phyloP scores from a whole-genome alignment of 345 rosid species.

The Dipteronia sinensis region DNA sequence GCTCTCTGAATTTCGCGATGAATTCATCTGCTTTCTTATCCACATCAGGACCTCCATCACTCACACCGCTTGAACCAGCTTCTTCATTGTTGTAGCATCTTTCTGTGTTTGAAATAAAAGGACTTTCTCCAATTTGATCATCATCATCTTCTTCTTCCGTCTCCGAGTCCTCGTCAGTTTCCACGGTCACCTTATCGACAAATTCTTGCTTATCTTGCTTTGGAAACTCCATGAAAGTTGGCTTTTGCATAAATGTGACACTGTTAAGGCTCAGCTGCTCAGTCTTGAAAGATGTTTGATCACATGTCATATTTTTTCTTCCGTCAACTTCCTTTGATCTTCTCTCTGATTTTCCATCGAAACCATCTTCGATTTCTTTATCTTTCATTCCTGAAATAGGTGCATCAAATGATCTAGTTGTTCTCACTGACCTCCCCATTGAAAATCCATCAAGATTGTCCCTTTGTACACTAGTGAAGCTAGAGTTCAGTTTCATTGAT shows the following conservation, averaged over 20 bases:
- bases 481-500: constrained; percentile 28
- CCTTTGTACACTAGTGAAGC: constrained; percentile 12
- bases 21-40: constrained; percentile 96
- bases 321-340: constrained; percentile 5
- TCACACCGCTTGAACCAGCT: constrained; percentile 25
- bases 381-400: constrained; percentile 15
- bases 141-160: constrained; percentile 34
- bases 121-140: constrained; percentile 20
- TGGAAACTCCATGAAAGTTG: constrained; percentile 37
- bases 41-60: constrained; percentile 73
- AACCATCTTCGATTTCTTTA: constrained; percentile 19
- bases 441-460: constrained; percentile 17
- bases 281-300: constrained; percentile 28
- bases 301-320: constrained; percentile 19
- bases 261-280: constrained; percentile 26
- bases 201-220: constrained; percentile 27
- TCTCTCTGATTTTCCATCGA: constrained; percentile 14
- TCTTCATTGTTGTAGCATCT: constrained; percentile 26
- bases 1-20: constrained; percentile 98
- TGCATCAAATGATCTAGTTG: constrained; percentile 31
- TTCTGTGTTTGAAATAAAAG: constrained; percentile 7
- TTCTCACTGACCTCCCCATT: constrained; percentile 35
- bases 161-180: constrained; percentile 37
- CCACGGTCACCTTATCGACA: constrained; percentile 34
- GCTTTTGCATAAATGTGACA: constrained; percentile 22